Evolutionary conservation across 352 stramenopile species (phyloP), one percentile per base, ranked within the genome.

Genomic region (Phytophthora sansomeana): DNA sequence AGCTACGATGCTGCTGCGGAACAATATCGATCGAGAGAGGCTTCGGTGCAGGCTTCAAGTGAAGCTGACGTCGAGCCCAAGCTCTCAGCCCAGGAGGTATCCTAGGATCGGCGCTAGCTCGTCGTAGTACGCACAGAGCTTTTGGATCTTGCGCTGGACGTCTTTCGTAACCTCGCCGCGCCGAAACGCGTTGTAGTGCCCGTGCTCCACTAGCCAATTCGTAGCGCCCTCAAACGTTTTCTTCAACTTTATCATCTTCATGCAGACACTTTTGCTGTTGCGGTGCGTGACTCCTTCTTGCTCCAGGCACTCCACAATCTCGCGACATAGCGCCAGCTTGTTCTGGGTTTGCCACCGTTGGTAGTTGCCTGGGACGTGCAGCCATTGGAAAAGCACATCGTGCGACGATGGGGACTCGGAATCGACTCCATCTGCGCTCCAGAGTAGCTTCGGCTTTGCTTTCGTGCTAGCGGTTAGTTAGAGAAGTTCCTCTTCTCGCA

Each of bases 51-150:
- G n/a, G n/a, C n/a, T n/a, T n/a, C n/a, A n/a, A n/a, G n/a, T n/a
- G n/a, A n/a, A n/a, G n/a, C n/a, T n/a, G n/a, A n/a, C n/a, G n/a
- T n/a, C n/a, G n/a, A n/a, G n/a, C n/a, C n/a, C n/a, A n/a, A n/a
- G n/a, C n/a, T n/a, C n/a, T n/a, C n/a, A n/a, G n/a, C n/a, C n/a
- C n/a, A n/a, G n/a, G n/a, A n/a, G n/a, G n/a, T n/a, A n/a, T n/a
- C n/a, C n/a, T n/a, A n/a, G n/a, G n/a, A n/a, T n/a, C n/a, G n/a
- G n/a, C n/a, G 10, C n/a, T 41, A 64, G 26, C 13, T 64, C 56
- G 17, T 64, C 33, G 26, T 57, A 64, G 46, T 57, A 57, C 26
- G 44, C 33, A 39, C 56, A 64, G 13, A 33, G 26, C 41, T 57
- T 55, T 2, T 6, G 1, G 9, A 64, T 9, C 41, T 43, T 39